A percentile compares a stretch with the other conserved stretches of the same genome.
Conservation (phyloP, 208 protist genomes). For the Leishmania tropica region DNA sequence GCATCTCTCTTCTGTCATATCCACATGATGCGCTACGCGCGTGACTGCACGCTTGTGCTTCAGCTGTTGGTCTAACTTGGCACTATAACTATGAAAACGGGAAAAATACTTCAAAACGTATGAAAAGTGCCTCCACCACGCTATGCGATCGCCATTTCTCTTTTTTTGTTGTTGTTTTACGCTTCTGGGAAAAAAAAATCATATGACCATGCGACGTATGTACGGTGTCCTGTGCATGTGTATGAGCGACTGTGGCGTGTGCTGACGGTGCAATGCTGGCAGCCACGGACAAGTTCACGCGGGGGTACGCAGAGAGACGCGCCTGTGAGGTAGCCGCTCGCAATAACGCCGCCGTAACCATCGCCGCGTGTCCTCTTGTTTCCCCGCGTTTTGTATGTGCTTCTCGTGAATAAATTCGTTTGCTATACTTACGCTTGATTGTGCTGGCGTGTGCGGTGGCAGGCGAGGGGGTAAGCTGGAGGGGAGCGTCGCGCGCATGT, state of each 20-base stretch:
- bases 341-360: neutral
- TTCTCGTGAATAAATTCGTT: neutral
- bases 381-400: neutral
- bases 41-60: neutral
- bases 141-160: neutral
- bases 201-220: neutral
- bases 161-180: neutral
- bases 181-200: neutral
- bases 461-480: neutral
- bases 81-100: neutral
- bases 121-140: neutral
- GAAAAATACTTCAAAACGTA: neutral
- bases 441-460: neutral
- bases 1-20: neutral
- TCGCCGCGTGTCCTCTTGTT: neutral
- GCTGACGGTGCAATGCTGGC: neutral
- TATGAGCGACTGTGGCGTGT: neutral
- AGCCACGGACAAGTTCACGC: neutral
- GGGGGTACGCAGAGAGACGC: neutral
- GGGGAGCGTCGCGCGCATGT: neutral
- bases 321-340: neutral
- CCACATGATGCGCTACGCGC: neutral
- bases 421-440: neutral
- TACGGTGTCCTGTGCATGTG: neutral
- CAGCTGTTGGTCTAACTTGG: neutral